Evolutionary conservation across 2,329 filamentous ascomycete species (phyloP).

Genomic region (Fusarium pseudocircinatum): DNA sequence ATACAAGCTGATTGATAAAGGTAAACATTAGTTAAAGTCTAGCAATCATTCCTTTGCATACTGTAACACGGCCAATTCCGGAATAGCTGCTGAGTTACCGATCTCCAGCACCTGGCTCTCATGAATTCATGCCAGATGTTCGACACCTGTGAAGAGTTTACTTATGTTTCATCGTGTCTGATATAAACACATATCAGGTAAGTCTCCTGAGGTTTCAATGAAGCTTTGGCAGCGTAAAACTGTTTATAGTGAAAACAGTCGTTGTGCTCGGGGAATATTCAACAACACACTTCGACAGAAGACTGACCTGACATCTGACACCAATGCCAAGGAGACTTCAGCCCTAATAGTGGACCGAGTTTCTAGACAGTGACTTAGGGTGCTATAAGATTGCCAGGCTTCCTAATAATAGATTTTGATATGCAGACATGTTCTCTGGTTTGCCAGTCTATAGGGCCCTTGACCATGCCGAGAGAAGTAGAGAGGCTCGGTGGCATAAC

Average conservation of each 20-base stretch:
- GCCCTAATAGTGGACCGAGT: not conserved
- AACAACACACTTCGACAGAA: accelerated
- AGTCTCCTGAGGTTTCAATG: accelerated
- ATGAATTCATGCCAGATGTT: not conserved
- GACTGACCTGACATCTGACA: too few species aligned
- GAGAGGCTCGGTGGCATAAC: not conserved
- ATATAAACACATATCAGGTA: accelerated
- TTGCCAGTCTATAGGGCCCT: not conserved
- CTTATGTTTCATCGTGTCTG: accelerated
- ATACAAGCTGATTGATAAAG: accelerated
- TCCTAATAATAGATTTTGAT: not conserved
- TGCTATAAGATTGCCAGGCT: not conserved
- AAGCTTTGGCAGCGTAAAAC: too few species aligned
- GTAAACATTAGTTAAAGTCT: accelerated
- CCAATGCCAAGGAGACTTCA: not conserved
- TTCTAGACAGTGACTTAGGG: not conserved
- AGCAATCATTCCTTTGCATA: not conserved
- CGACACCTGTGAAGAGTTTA: accelerated
- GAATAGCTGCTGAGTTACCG: not conserved
- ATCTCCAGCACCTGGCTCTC: not conserved
- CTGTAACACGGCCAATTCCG: too few species aligned
- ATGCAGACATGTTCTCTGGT: not conserved
- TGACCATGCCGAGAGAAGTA: not conserved
- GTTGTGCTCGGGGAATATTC: not conserved
- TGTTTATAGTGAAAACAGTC: accelerated